Percentiles rank a stretch among this genome's conserved stretches.
Evolutionary conservation across 2,329 filamentous ascomycete genomes (phyloP).

Genomic region (Xylaria polymorpha): DNA sequence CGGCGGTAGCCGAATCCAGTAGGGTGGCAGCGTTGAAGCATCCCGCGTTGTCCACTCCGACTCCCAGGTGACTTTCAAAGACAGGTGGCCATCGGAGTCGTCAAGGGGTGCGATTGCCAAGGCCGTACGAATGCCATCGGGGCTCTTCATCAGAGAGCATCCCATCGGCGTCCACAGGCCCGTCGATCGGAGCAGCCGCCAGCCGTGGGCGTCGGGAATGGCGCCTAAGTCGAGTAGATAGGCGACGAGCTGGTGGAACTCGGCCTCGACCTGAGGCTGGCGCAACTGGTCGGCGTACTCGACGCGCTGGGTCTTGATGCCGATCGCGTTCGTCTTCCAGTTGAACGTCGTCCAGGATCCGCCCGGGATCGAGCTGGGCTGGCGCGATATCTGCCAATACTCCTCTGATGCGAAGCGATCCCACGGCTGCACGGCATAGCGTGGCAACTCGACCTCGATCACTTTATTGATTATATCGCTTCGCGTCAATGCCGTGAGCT

Average conservation of each 20-base stretch:
- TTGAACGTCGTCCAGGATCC: conserved; percentile 74
- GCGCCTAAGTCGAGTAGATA: conserved; percentile 74
- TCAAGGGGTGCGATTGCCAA: conserved; percentile 66
- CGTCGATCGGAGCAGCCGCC: conserved; percentile 66
- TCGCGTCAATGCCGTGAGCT: conserved; percentile 69
- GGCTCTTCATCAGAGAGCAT: conserved; percentile 66
- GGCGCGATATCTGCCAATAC: conserved; percentile 68
- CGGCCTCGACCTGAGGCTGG: conserved; percentile 64
- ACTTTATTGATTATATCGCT: conserved; percentile 73
- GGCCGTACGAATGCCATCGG: conserved; percentile 61
- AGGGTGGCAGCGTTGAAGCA: conserved; percentile 65
- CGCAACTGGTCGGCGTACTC: conserved; percentile 69
- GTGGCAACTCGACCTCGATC: conserved; percentile 73
- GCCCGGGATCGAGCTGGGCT: conserved; percentile 66
- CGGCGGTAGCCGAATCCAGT: conserved; percentile 65
- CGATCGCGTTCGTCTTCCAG: conserved; percentile 72
- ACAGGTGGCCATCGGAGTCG: conserved; percentile 70
- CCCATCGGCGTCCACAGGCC: conserved; percentile 71
- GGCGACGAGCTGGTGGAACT: conserved; percentile 69
- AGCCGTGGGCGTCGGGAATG: conserved; percentile 68
- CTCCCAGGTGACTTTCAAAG: conserved; percentile 67
- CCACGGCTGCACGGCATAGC: conserved; percentile 71
- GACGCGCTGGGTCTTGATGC: conserved; percentile 70
- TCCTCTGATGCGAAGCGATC: conserved; percentile 65
- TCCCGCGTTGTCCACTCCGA: conserved; percentile 65